Percentiles rank a stretch among this genome's conserved stretches.
Evolutionary conservation across 2,329 filamentous ascomycete species (phyloP).

Genomic region (Helminthosporium solani): DNA sequence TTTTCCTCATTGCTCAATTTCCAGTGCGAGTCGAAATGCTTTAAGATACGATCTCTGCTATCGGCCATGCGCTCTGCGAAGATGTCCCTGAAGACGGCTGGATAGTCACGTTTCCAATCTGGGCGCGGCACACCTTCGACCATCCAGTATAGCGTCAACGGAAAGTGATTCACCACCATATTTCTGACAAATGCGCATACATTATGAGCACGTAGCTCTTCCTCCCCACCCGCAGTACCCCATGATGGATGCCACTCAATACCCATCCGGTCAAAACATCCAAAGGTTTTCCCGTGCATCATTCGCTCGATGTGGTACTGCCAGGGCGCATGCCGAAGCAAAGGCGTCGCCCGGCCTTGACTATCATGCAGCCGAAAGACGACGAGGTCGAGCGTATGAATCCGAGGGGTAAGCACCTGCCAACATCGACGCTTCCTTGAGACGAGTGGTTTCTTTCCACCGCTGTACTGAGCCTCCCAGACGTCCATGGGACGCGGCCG

Average conservation of each 20-base stretch:
- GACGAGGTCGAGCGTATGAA: slow-evolving; percentile 7
- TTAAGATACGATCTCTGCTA: not conserved
- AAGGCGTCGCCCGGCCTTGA: slow-evolving; percentile 4
- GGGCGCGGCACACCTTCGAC: slow-evolving; percentile 2
- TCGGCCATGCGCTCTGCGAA: slow-evolving; percentile 5
- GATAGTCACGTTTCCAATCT: slow-evolving; percentile 7
- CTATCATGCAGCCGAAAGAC: slow-evolving; percentile 6
- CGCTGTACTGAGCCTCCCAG: slow-evolving; percentile 5
- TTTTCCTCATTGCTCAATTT: not conserved
- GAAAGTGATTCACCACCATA: no score
- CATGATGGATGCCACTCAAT: slow-evolving; percentile 6
- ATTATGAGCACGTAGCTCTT: slow-evolving; percentile 2
- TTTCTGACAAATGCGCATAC: not conserved
- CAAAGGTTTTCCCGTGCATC: slow-evolving; percentile 2
- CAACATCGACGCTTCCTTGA: slow-evolving; percentile 1
- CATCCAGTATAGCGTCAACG: not conserved
- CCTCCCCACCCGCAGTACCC: slow-evolving; percentile 3
- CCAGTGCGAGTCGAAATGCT: slow-evolving; percentile 2
- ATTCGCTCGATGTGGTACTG: not conserved
- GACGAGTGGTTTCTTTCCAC: not conserved
- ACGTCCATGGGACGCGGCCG: not conserved
- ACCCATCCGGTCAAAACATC: slow-evolving; percentile 4
- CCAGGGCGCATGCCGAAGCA: slow-evolving; percentile 5
- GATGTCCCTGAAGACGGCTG: slow-evolving; percentile 3
- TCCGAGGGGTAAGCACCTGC: slow-evolving; percentile 5